These are phyloP conservation scores for Amoebophrya sp. DNA, from an alignment of 169 alveolate genomes.

Conservation along the genomic window DNA sequence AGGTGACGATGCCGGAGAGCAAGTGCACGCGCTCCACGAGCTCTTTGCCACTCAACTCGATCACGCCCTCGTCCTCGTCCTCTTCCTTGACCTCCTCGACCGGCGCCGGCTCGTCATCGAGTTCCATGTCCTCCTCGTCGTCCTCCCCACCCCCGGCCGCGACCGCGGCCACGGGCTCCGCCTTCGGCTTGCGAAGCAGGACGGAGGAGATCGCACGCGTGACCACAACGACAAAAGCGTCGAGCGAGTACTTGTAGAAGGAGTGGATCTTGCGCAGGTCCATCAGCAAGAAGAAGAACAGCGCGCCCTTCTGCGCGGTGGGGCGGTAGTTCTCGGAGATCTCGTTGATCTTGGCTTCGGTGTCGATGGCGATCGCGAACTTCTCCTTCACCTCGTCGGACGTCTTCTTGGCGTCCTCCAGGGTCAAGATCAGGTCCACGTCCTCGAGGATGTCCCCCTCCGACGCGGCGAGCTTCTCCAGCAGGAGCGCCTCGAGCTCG, in stretches of 20 bases:
- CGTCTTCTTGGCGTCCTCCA: conserved; percentile 86
- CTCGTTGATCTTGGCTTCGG: conserved; percentile 84
- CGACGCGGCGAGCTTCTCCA: conserved; percentile 69
- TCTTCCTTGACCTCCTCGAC: conserved; percentile 39
- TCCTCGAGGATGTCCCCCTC: conserved; percentile 79
- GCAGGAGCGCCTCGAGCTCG: conserved; percentile 80
- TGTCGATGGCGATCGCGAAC: conserved; percentile 83
- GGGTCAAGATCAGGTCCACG: conserved; percentile 82
- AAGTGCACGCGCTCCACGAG: conserved; percentile 69
- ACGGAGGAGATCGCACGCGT: conserved; percentile 87
- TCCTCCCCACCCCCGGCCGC: not conserved
- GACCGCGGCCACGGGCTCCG: conserved; percentile 49
- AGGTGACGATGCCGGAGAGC: conserved; percentile 74
- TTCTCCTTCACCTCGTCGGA: conserved; percentile 86
- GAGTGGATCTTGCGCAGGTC: conserved; percentile 80
- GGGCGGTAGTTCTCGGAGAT: conserved; percentile 89
- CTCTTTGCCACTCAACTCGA: conserved; percentile 61
- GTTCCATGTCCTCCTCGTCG: not conserved
- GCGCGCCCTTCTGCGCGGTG: conserved; percentile 82
- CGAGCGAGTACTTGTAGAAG: conserved; percentile 88
- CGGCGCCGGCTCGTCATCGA: not conserved
- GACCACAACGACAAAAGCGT: conserved; percentile 82
- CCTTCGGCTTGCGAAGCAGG: conserved; percentile 68
- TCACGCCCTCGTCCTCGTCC: conserved; percentile 60
- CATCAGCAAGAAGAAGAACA: conserved; percentile 81